phyloP scores from a whole-genome alignment of 2,329 filamentous ascomycete genomes.

The Colletotrichum sp. region DNA sequence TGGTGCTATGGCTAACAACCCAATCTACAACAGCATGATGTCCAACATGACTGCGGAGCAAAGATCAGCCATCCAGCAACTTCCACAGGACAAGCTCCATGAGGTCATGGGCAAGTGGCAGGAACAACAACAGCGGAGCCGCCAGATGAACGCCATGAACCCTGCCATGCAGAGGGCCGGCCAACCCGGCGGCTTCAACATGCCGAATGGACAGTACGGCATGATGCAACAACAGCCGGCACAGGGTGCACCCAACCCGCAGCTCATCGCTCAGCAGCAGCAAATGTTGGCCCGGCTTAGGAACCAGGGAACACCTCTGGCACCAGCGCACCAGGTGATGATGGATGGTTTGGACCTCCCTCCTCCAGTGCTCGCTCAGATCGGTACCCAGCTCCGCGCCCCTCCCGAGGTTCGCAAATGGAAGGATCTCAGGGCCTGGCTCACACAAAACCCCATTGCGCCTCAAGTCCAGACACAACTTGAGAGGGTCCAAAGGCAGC shows the following conservation, averaged over 20 bases:
- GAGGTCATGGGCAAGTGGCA: conserved; percentile 58
- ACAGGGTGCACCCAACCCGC: conserved; percentile 28
- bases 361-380: conserved; percentile 33
- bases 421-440: conserved; percentile 50
- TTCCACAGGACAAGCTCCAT: conserved; percentile 55
- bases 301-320: conserved; percentile 21
- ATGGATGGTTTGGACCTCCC: conserved; percentile 58
- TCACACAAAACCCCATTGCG: conserved; percentile 40
- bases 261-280: conserved; percentile 29
- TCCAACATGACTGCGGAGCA: conserved; percentile 51
- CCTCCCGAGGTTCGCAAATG: conserved; percentile 54
- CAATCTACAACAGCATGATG: conserved; percentile 46
- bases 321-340: conserved; percentile 38
- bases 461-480: conserved; percentile 37
- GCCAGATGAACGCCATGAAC: conserved; percentile 34
- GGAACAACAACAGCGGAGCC: conserved; percentile 37
- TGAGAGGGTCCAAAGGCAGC: conserved; percentile 38
- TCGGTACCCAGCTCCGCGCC: conserved; percentile 30
- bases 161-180: conserved; percentile 35
- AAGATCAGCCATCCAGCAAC: conserved; percentile 43
- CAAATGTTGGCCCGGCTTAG: conserved; percentile 27
- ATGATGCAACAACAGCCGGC: conserved; percentile 34
- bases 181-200: conserved; percentile 30
- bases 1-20: conserved; percentile 39
- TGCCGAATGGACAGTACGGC: conserved; percentile 30